A percentile compares a stretch with the other conserved stretches of the same genome.
Evolutionary conservation across 768 basidiomycete genomes (phyloP).

Genomic region (Tulasnella sp.): DNA sequence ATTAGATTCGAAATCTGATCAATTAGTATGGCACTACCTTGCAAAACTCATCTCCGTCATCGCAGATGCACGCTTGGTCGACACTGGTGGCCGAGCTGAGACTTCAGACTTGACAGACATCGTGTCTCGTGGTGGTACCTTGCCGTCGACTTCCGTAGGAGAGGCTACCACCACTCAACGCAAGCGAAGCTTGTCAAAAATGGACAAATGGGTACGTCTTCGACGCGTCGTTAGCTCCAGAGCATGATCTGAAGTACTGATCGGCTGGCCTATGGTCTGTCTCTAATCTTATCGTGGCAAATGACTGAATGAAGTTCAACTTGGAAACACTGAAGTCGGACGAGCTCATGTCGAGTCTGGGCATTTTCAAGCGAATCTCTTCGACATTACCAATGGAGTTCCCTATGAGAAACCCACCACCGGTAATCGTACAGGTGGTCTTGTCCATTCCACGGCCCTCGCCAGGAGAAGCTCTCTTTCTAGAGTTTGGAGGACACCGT

Average conservation of each 20-base stretch:
- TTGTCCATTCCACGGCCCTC: slow-evolving; percentile 40
- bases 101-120: not conserved
- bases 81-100: slow-evolving; percentile 21
- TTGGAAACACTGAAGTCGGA: not conserved
- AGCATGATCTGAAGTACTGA: no score
- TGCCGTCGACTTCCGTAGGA: no score
- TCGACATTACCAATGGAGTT: slow-evolving; percentile 42
- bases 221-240: no score
- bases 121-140: not conserved
- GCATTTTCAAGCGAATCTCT: not conserved
- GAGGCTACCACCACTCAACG: no score
- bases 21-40: slow-evolving; percentile 74
- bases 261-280: no score
- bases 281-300: no score
- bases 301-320: no score
- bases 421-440: slow-evolving; percentile 69
- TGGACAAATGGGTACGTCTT: slow-evolving; percentile 69
- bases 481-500: slow-evolving; percentile 22
- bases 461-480: slow-evolving; percentile 49
- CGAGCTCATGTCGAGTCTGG: not conserved
- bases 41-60: slow-evolving; percentile 69
- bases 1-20: slow-evolving; percentile 49
- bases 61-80: slow-evolving; percentile 55
- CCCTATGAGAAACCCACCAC: no score
- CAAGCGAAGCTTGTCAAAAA: slow-evolving; percentile 31